Percentiles rank a stretch among this genome's conserved stretches.
Evolutionary conservation across 176 grass and related monocot genomes (phyloP).

Genomic region (Rhynchospora pubera): DNA sequence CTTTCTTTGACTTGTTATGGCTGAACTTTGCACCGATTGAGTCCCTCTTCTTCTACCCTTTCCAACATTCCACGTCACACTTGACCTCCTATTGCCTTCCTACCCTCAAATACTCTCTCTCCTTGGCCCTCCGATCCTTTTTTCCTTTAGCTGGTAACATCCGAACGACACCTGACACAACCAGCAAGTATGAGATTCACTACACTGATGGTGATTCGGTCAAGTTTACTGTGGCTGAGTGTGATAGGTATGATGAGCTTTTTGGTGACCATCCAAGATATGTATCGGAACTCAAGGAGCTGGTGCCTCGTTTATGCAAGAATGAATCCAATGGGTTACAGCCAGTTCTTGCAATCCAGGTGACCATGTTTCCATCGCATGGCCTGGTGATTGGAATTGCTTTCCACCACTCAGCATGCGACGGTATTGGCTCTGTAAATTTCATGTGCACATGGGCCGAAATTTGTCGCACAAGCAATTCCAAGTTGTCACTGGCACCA

Average conservation of each 20-base stretch:
- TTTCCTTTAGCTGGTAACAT: conserved; percentile 29
- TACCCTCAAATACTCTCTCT: conserved; percentile 15
- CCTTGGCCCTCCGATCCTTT: conserved; percentile 24
- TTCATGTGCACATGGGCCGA: conserved; percentile 30
- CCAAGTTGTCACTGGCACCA: background rate
- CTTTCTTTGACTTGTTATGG: conserved; percentile 30
- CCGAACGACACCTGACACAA: background rate
- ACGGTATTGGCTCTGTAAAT: conserved; percentile 16
- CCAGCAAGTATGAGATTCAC: conserved; percentile 27
- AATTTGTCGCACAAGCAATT: background rate
- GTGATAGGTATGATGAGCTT: conserved; percentile 8
- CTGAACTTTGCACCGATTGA: conserved; percentile 12
- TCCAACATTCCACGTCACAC: background rate
- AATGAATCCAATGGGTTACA: background rate
- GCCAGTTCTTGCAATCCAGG: conserved; percentile 27
- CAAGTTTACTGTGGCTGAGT: conserved; percentile 22
- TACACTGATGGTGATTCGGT: conserved; percentile 23
- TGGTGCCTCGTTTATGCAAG: conserved; percentile 26
- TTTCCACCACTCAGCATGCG: conserved; percentile 16
- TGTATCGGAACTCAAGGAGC: conserved; percentile 3
- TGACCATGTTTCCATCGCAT: conserved; percentile 21
- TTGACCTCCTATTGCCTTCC: background rate
- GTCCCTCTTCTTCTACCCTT: conserved; percentile 36
- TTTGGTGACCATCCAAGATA: conserved; percentile 13
- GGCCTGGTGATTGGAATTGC: conserved; percentile 21